These are phyloP conservation scores for Daldinia caldariorum DNA, from an alignment of 495 filamentous ascomycete species.

Conservation along the genomic window DNA sequence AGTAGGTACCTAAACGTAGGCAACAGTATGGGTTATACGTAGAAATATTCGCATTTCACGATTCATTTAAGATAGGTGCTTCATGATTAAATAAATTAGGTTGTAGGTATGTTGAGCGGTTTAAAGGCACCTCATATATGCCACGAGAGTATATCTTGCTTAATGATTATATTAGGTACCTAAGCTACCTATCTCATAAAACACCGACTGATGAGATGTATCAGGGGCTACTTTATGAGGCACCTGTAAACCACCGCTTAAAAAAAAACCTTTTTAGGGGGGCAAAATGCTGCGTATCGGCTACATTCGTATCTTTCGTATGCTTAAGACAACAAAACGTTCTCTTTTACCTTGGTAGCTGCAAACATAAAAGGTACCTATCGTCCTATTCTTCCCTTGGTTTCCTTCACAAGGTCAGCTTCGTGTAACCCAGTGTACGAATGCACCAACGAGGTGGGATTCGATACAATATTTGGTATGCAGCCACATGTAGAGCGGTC, in stretches of 20 bases:
- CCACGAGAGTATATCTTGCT: no score
- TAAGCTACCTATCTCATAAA: not conserved
- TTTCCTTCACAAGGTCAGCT: not conserved
- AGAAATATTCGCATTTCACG: slow-evolving; percentile 12
- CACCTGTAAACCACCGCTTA: not conserved
- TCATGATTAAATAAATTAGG: not conserved
- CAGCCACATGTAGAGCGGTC: slow-evolving; percentile 5
- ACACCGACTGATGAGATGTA: not conserved
- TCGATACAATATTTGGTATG: slow-evolving; percentile 9
- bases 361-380: slow-evolving; percentile 5
- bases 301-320: not conserved
- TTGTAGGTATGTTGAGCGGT: no score
- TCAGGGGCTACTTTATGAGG: slow-evolving; percentile 2
- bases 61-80: not conserved
- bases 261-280: not conserved
- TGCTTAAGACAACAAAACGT: not conserved
- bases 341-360: not conserved
- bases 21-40: slow-evolving; percentile 21
- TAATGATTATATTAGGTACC: no score
- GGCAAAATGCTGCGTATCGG: not conserved
- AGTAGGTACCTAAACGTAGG: no score
- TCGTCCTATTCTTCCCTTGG: not conserved
- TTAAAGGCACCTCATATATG: no score
- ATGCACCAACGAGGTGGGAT: slow-evolving; percentile 4
- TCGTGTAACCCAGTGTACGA: not conserved